These are phyloP conservation scores for Melaleuca alternifolia DNA, from an alignment of 345 rosid species.

Conservation along the genomic window DNA sequence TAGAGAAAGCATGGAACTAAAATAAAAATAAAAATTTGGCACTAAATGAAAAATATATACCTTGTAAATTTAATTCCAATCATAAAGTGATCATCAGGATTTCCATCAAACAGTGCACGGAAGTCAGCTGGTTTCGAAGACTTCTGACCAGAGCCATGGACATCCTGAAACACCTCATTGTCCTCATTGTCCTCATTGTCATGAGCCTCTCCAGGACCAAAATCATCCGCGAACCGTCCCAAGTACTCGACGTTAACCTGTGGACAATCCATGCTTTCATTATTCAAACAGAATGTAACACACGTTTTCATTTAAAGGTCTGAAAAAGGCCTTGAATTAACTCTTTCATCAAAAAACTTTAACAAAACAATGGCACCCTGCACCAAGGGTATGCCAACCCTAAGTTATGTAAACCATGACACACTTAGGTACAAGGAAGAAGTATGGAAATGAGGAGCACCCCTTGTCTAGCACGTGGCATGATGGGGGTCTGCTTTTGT, in stretches of 20 bases:
- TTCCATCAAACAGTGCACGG: slow-evolving; percentile 72
- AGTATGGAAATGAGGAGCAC: background rate
- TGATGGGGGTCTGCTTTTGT: background rate
- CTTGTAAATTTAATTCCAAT: slow-evolving; percentile 88
- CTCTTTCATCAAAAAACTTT: background rate
- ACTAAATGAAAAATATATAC: slow-evolving; percentile 16
- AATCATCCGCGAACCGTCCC: slow-evolving; percentile 64
- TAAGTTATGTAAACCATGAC: background rate
- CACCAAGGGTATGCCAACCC: background rate
- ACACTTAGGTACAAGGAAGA: background rate
- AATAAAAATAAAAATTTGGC: background rate
- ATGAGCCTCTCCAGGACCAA: slow-evolving; percentile 58
- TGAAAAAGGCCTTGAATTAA: background rate
- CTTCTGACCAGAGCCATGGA: slow-evolving; percentile 22
- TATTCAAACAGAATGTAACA: background rate
- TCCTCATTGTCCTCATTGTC: slow-evolving; percentile 11
- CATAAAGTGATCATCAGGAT: slow-evolving; percentile 68
- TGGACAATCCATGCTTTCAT: background rate
- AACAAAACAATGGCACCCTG: background rate
- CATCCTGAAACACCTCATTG: slow-evolving; percentile 7
- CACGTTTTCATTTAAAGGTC: background rate
- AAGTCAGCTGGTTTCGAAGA: slow-evolving; percentile 78
- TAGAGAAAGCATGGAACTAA: background rate
- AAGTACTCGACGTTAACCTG: slow-evolving; percentile 76
- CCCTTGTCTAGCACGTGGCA: background rate